Conservation (phyloP, 352 stramenopile species). For the Pythium aphanidermatum region DNA sequence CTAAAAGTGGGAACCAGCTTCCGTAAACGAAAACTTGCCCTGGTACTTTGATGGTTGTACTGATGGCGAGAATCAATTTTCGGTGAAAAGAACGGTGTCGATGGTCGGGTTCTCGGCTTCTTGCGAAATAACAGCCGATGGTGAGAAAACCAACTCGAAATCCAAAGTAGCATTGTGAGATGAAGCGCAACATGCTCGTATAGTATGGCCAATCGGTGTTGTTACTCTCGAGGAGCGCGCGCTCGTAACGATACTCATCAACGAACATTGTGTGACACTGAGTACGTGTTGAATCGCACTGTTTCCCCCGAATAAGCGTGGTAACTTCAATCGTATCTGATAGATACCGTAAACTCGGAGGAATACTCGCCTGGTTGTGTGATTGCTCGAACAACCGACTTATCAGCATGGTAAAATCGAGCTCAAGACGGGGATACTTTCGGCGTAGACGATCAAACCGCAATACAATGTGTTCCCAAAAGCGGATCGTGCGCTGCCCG, state of each 20-base stretch:
- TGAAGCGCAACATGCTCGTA: not conserved
- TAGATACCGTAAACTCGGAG: not conserved
- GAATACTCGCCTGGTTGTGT: not conserved
- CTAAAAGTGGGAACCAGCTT: conserved; percentile 20
- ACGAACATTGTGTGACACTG: conserved; percentile 14
- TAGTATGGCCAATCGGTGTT: conserved; percentile 1
- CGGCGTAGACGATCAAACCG: conserved; percentile 2
- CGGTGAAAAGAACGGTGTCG: not conserved
- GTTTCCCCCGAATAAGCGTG: conserved; percentile 6
- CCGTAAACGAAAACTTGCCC: conserved; percentile 23
- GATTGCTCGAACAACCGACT: not conserved
- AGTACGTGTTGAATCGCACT: not conserved
- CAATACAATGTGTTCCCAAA: conserved; percentile 2
- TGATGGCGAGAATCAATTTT: not conserved
- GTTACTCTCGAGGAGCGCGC: conserved; percentile 2
- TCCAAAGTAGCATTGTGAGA: conserved; percentile 15
- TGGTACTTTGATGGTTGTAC: conserved; percentile 17
- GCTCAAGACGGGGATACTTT: not conserved
- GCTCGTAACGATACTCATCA: conserved; percentile 25
- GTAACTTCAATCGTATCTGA: conserved; percentile 5
- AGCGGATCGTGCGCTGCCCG: not conserved
- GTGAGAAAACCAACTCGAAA: conserved; percentile 8
- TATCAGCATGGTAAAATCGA: conserved; percentile 6
- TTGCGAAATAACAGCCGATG: not conserved
- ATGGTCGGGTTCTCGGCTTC: not conserved